Percentiles rank a stretch among this genome's conserved stretches.
Conservation (phyloP, 805 yeast species). For the Wickerhamiella kazuoi region DNA sequence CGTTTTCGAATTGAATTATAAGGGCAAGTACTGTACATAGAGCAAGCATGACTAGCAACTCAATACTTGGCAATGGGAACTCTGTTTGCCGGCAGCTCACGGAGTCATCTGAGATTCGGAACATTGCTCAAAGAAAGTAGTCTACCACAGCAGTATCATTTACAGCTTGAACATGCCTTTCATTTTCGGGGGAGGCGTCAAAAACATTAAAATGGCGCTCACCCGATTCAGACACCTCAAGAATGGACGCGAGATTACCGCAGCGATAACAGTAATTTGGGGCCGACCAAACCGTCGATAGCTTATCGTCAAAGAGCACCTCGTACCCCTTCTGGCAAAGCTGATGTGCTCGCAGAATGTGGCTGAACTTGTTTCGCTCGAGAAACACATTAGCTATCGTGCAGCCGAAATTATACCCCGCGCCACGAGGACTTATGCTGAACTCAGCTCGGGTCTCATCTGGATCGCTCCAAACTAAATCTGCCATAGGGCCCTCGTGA, state of each 20-base stretch:
- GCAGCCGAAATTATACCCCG: constrained; percentile 90
- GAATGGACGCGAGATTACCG: constrained; percentile 94
- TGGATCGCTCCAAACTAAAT: constrained; percentile 96
- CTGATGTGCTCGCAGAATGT: constrained; percentile 87
- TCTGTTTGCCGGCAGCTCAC: no score
- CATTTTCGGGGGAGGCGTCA: constrained; percentile 93
- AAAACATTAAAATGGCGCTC: constrained; percentile 72
- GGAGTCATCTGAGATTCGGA: not conserved
- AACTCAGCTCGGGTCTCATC: constrained; percentile 68
- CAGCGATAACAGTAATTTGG: constrained; percentile 96
- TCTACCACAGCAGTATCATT: constrained; percentile 14
- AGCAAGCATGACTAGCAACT: no score
- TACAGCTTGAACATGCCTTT: constrained; percentile 25
- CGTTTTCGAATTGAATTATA: constrained; percentile 25
- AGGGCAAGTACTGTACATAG: not conserved
- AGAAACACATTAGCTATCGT: constrained; percentile 81
- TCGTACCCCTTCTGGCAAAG: constrained; percentile 93
- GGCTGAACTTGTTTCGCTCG: constrained; percentile 56
- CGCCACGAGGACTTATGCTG: constrained; percentile 85
- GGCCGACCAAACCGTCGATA: constrained; percentile 96
- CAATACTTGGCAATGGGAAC: no score
- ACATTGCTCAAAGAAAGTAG: constrained; percentile 12
- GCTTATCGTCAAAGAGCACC: constrained; percentile 72
- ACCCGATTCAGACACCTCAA: constrained; percentile 60
- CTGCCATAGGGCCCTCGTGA: constrained; percentile 99